Evolutionary conservation across 2,329 filamentous ascomycete species (phyloP).

Genomic region (Coniochaeta sp.): DNA sequence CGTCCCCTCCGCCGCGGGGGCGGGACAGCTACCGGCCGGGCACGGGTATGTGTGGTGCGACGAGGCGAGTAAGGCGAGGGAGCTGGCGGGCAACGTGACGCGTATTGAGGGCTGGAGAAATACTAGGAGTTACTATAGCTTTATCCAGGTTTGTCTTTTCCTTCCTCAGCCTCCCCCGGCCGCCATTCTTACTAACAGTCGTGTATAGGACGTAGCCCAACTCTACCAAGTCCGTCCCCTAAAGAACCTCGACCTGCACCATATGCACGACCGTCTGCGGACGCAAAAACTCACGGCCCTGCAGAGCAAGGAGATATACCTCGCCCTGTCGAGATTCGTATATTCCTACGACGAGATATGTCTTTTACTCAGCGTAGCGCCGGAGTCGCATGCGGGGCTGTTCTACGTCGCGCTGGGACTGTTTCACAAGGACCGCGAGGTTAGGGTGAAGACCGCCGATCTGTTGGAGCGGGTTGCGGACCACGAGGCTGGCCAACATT

Average conservation of each 20-base stretch:
- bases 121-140: constrained; percentile 91
- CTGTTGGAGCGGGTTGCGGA: constrained; percentile 75
- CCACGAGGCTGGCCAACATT: constrained; percentile 88
- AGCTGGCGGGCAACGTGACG: constrained; percentile 85
- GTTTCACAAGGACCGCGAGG: constrained; percentile 80
- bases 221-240: constrained; percentile 60
- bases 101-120: constrained; percentile 96
- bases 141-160: constrained; percentile 63
- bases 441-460: constrained; percentile 69
- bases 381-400: constrained; percentile 78
- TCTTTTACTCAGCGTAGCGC: constrained; percentile 73
- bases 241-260: constrained; percentile 78
- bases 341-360: constrained; percentile 80
- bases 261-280: constrained; percentile 86
- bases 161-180: neutral
- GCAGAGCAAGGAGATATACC: constrained; percentile 77
- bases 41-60: constrained; percentile 96
- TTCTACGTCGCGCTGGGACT: constrained; percentile 89
- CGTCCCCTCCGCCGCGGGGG: constrained; percentile 40
- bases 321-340: constrained; percentile 68
- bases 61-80: constrained; percentile 70
- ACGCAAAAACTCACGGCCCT: constrained; percentile 69
- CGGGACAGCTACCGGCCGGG: constrained; percentile 52
- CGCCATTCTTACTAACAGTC: neutral
- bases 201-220: constrained; percentile 55